Evolutionary conservation across 2,329 filamentous ascomycete genomes (phyloP).

Genomic region (Exophiala viscosa): DNA sequence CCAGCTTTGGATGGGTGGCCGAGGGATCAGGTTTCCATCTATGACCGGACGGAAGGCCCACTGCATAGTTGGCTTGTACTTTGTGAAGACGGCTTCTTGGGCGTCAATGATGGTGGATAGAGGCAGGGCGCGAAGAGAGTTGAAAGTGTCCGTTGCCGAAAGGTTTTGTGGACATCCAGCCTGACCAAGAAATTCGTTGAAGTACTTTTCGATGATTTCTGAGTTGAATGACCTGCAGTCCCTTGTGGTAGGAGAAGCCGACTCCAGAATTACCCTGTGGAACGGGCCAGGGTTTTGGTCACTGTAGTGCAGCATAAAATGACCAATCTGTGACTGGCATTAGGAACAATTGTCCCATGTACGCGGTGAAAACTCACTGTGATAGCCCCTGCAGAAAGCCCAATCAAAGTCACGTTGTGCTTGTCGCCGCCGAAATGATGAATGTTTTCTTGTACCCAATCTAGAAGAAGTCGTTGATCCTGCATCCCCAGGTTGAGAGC

Average conservation of each 20-base stretch:
- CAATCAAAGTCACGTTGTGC: constrained; percentile 51
- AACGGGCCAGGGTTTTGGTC: constrained; percentile 35
- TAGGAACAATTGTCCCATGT: not conserved
- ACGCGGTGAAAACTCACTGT: constrained; percentile 3
- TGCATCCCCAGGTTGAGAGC: constrained; percentile 41
- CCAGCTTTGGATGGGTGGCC: constrained; percentile 58
- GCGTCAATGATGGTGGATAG: constrained; percentile 40
- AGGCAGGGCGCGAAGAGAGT: constrained; percentile 41
- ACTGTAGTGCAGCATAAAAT: constrained; percentile 30
- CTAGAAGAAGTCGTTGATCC: constrained; percentile 36
- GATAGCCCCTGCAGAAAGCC: constrained; percentile 37
- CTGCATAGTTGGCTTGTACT: constrained; percentile 46
- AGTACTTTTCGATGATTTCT: constrained; percentile 44
- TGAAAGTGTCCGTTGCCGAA: constrained; percentile 28
- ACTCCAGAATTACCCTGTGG: constrained; percentile 48
- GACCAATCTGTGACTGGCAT: constrained; percentile 31
- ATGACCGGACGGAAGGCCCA: constrained; percentile 59
- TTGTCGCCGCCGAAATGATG: constrained; percentile 35
- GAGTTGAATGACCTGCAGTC: constrained; percentile 40
- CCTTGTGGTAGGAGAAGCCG: constrained; percentile 46
- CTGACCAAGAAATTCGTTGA: constrained; percentile 46
- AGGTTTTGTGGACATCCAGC: constrained; percentile 33
- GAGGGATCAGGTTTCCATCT: constrained; percentile 55
- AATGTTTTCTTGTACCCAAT: constrained; percentile 34
- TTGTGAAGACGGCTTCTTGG: constrained; percentile 43